Evolutionary conservation across 2,329 filamentous ascomycete species (phyloP), one percentile per base, ranked within the genome.

Genomic region (Botrytis galanthina): DNA sequence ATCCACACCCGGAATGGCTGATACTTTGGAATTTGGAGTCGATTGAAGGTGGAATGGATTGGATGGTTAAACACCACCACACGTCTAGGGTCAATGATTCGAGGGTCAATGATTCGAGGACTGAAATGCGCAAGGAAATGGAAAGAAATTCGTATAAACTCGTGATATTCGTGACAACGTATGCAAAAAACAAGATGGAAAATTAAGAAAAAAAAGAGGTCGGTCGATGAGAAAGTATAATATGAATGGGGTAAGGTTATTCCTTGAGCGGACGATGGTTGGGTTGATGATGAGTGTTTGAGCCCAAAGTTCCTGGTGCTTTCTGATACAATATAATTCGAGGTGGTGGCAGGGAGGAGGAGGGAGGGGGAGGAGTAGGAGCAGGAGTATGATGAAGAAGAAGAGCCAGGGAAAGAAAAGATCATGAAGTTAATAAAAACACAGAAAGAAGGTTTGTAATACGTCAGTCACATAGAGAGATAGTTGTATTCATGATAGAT

Each of bases 221-320:
- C 64, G 64, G 64, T 67, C 14, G 35, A 16, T 54, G 37, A 67
- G 44, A 67, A 67, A 67, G 64, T 54, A 39, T 67, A 67, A 39
- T 54, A 4, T 22, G 46, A 8, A 48, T 22, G 9, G 4, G 37
- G 46, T 51, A 54, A 67, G 64, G 64, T 39, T 67, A 14, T 67
- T 54, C 64, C 64, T 67, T 29, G 64, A 57, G 51, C 18, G 51
- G 3, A 39, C 64, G 9, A 12, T 39, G 26, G 64, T 67, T 67
- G 64, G 64, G 44, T 67, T 39, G 64, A 20, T 39, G 37, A n/a
- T 37, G 7, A 18, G 10, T 7, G 14, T 54, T 37, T 54, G 57
- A 63, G 37, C 67, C 51, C 57, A 71, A 62, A 57, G n/a, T 54
- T 16, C 48, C 48, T n/a, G 48, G 26, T 16, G 48, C 10, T 63